Conservation (phyloP, 2,329 filamentous ascomycete species). For the Xylariaceae sp. region DNA sequence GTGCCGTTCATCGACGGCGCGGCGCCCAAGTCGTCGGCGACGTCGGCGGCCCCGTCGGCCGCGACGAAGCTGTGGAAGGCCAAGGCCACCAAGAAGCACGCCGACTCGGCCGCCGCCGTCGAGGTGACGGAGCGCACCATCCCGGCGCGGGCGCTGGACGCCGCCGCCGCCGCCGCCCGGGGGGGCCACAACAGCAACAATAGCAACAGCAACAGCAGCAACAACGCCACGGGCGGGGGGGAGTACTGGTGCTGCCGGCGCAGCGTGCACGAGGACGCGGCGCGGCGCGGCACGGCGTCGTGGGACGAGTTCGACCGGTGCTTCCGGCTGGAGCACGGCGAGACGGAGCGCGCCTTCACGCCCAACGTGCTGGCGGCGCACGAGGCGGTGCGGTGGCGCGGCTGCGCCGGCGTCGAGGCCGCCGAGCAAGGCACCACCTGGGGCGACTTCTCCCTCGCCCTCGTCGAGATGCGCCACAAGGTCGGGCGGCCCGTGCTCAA, state of each 20-base stretch:
- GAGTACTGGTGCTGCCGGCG: slow-evolving; percentile 60
- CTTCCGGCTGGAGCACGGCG: slow-evolving; percentile 51
- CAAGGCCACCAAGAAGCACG: slow-evolving; percentile 41
- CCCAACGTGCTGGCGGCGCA: slow-evolving; percentile 44
- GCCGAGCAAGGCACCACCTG: slow-evolving; percentile 33
- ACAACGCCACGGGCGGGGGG: slow-evolving; percentile 6
- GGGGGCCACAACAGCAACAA: too few relatives aligned
- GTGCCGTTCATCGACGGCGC: slow-evolving; percentile 50
- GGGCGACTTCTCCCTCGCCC: slow-evolving; percentile 38
- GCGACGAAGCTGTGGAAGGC: slow-evolving; percentile 42
- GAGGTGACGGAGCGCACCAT: slow-evolving; percentile 46
- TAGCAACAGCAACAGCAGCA: not conserved
- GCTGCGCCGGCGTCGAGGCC: slow-evolving; percentile 33
- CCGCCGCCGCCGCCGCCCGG: slow-evolving; percentile 25
- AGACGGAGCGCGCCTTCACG: slow-evolving; percentile 51
- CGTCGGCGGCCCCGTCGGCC: slow-evolving; percentile 14
- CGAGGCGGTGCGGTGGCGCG: slow-evolving; percentile 39
- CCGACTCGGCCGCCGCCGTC: slow-evolving; percentile 42
- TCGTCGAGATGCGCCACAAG: slow-evolving; percentile 60
- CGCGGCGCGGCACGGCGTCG: slow-evolving; percentile 44
- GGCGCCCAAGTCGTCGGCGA: slow-evolving; percentile 30
- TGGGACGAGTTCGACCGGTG: slow-evolving; percentile 57
- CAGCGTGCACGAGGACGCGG: slow-evolving; percentile 51
- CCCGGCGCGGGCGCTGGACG: slow-evolving; percentile 33
- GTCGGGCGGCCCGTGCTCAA: slow-evolving; percentile 50